Base-by-base conservation (phyloP, 768 basidiomycete genomes). In the Lentinus brumalis region DNA sequence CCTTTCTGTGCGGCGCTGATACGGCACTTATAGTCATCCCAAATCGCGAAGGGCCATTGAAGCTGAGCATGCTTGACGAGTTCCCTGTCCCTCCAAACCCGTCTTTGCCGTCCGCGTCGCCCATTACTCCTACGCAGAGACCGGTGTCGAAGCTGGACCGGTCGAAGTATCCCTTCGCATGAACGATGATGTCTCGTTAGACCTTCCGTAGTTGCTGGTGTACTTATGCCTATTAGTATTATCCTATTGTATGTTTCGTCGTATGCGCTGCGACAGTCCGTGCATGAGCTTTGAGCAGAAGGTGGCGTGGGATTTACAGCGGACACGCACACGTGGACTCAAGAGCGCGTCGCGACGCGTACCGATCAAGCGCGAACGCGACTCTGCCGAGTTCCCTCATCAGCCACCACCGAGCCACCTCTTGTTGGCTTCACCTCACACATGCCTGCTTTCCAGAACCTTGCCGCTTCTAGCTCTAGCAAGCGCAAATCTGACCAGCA, bases 61-160 rank as follows among this genome's bases (percentile, higher is more conserved):
- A 58, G 42, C 42, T 68, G 12, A 56, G 53, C 16, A 72, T 71
- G 64, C 62, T 79, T 45, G 64, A 73, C 11, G 69, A 75, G 57
- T 78, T 81, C 67, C 71, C 77, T n/a, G 63, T 47, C 26, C 62
- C 66, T 14, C 67, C 66, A 15, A 60, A 56, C 51, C 68, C 65
- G 53, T 61, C 63, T 38, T 46, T 67, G 21, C 63, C 69, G 30
- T 44, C 53, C 10, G 41, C 41, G 8, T 53, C 64, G 12, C 52
- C 62, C 26, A 63, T 67, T 10, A 62, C 63, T 44, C 56, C 57
- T 53, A 46, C 63, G 49, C 46, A 26, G 26, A 49, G 46, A 9
- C 46, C 21, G 38, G 63, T 71, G 9, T 73, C 69, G 38, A 73
- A 67, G 56, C 62, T 71, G 1, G 69, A 74, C 54, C 66, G 69